These are phyloP conservation scores for Tuber umbilicatum DNA, from an alignment of 495 filamentous ascomycete species.

Conservation along the genomic window DNA sequence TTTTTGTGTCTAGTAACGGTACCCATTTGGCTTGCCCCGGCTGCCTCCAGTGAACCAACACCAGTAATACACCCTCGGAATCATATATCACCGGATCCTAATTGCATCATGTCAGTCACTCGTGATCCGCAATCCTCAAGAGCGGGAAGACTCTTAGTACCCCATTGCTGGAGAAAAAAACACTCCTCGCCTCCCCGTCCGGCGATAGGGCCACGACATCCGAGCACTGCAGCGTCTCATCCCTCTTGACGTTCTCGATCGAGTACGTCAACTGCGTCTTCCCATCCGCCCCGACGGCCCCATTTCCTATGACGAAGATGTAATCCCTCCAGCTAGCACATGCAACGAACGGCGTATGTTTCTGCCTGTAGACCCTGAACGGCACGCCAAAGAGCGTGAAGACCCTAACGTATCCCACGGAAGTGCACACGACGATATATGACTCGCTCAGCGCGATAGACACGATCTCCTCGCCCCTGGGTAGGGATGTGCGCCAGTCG, in stretches of 20 bases:
- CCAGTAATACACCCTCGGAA: constrained; percentile 73
- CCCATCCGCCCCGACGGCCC: constrained; percentile 71
- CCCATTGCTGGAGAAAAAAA: constrained; percentile 86
- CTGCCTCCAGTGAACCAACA: constrained; percentile 83
- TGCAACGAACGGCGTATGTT: constrained; percentile 78
- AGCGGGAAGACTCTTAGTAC: not conserved
- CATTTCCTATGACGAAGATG: constrained; percentile 87
- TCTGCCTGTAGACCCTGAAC: constrained; percentile 79
- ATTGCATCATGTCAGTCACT: constrained; percentile 10
- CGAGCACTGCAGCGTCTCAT: constrained; percentile 85
- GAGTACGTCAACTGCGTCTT: constrained; percentile 70
- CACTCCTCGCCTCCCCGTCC: constrained; percentile 62
- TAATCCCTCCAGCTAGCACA: constrained; percentile 93
- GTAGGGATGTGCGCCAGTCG: constrained; percentile 84
- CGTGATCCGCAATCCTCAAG: constrained; percentile 46
- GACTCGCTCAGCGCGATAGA: constrained; percentile 89
- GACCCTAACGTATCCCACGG: constrained; percentile 76
- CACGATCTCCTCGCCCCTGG: constrained; percentile 68
- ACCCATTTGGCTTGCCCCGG: constrained; percentile 83
- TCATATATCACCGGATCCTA: constrained; percentile 93
- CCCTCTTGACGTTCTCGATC: constrained; percentile 86
- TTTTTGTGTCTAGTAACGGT: constrained; percentile 80
- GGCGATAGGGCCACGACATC: constrained; percentile 79
- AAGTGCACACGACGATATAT: constrained; percentile 80
- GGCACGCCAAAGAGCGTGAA: constrained; percentile 91